Percentiles rank a stretch among this genome's conserved stretches.
These are phyloP conservation scores for Cucurbitaria berberidis DNA, from an alignment of 2,329 filamentous ascomycete genomes.

Conservation along the genomic window DNA sequence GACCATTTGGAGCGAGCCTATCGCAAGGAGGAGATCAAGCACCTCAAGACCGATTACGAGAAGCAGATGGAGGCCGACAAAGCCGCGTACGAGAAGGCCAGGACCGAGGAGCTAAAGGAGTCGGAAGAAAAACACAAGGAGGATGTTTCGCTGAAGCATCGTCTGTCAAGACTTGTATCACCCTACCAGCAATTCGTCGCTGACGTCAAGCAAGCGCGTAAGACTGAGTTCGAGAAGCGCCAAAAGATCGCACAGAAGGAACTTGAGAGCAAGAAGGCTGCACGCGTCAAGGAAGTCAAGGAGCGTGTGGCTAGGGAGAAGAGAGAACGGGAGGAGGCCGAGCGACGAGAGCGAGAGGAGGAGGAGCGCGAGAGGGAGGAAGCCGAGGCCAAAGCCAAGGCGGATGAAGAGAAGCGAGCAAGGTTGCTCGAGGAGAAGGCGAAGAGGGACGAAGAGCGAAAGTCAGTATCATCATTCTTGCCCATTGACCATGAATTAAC, in stretches of 20 bases:
- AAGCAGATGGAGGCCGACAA: slow-evolving; percentile 79
- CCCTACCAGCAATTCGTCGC: slow-evolving; percentile 83
- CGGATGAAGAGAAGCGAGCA: slow-evolving; percentile 79
- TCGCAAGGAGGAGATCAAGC: slow-evolving; percentile 93
- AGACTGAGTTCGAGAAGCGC: slow-evolving; percentile 94
- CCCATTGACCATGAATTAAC: slow-evolving; percentile 42
- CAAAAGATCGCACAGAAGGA: slow-evolving; percentile 91
- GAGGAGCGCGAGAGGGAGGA: slow-evolving; percentile 82
- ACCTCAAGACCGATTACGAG: slow-evolving; percentile 84
- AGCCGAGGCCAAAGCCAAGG: slow-evolving; percentile 81
- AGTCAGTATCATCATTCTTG: slow-evolving; percentile 51
- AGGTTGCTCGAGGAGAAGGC: slow-evolving; percentile 74
- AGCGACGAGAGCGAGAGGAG: slow-evolving; percentile 78
- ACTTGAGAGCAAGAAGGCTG: slow-evolving; percentile 87
- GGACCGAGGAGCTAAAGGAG: slow-evolving; percentile 77
- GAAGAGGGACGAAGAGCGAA: slow-evolving; percentile 64
- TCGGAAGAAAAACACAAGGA: slow-evolving; percentile 89
- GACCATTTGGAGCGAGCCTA: slow-evolving; percentile 97
- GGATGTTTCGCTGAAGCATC: slow-evolving; percentile 91
- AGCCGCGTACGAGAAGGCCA: slow-evolving; percentile 79
- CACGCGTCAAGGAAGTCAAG: slow-evolving; percentile 85
- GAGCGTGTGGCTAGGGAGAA: slow-evolving; percentile 84
- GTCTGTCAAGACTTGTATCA: slow-evolving; percentile 83
- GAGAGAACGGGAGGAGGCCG: slow-evolving; percentile 82
- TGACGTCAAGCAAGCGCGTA: slow-evolving; percentile 82